Evolutionary conservation across 2,329 filamentous ascomycete genomes (phyloP).

Genomic region (Lachnellula subtilissima): DNA sequence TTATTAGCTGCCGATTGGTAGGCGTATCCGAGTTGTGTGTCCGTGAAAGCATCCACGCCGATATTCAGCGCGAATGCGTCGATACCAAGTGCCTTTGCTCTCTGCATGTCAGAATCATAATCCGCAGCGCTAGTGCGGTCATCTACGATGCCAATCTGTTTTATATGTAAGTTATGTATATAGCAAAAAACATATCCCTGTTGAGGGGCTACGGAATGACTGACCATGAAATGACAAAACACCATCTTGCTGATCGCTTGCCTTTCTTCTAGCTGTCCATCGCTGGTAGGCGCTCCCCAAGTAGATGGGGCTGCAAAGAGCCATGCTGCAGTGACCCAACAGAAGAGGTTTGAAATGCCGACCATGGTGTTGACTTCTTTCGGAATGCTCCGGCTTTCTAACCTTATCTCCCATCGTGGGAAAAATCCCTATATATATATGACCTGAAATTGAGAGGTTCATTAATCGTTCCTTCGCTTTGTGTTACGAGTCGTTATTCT

Average conservation of each 20-base stretch:
- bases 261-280: neutral
- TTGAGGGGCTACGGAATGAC: neutral
- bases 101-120: slow-evolving; percentile 18
- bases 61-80: slow-evolving; percentile 34
- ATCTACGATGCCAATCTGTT: slow-evolving; percentile 20
- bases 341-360: neutral
- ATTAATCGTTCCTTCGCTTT: neutral
- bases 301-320: neutral
- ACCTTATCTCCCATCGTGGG: neutral
- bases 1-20: slow-evolving; percentile 25
- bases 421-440: neutral
- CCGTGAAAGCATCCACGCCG: slow-evolving; percentile 28
- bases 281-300: neutral
- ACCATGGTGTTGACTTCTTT: neutral
- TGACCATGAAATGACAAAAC: slow-evolving; percentile 21
- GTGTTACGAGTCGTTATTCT: too few relatives aligned
- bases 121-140: slow-evolving; percentile 16
- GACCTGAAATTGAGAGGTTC: neutral
- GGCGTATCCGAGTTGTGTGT: slow-evolving; percentile 27
- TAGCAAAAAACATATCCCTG: neutral
- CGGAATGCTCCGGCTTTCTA: neutral
- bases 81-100: slow-evolving; percentile 30
- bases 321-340: neutral
- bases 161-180: neutral
- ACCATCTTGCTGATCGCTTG: slow-evolving; percentile 10